These are phyloP conservation scores for sunflower (Helianthus annuus) DNA, from an alignment of 129 eudicot species.

Conservation along the genomic window DNA sequence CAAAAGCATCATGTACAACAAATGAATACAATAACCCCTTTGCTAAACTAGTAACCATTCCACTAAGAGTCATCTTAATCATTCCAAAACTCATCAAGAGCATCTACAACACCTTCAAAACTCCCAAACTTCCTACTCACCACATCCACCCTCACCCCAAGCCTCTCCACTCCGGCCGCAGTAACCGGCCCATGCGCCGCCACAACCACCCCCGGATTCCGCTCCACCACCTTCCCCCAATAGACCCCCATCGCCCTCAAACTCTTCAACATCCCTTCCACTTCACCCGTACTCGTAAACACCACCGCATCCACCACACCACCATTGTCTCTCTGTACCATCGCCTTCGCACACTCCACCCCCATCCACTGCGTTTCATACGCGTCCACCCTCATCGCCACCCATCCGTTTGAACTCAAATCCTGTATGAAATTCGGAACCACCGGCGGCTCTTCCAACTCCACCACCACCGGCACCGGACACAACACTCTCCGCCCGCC, in stretches of 20 bases:
- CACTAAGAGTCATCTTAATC: background rate
- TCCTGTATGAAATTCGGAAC: conserved; percentile 60
- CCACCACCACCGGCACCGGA: conserved; percentile 79
- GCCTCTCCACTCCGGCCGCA: conserved; percentile 79
- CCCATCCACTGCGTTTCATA: conserved; percentile 91
- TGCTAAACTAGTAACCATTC: too few relatives aligned
- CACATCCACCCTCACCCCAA: conserved; percentile 73
- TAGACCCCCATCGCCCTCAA: conserved; percentile 64
- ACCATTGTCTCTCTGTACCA: conserved; percentile 37
- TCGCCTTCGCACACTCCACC: conserved; percentile 42
- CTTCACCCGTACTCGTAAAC: conserved; percentile 81
- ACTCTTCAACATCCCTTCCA: conserved; percentile 87
- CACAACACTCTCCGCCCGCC: conserved; percentile 57
- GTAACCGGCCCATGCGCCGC: conserved; percentile 97
- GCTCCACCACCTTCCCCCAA: conserved; percentile 59
- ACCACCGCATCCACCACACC: conserved; percentile 66
- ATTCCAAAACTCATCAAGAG: conserved; percentile 55
- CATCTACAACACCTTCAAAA: conserved; percentile 81
- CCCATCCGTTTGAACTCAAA: conserved; percentile 57
- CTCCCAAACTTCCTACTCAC: conserved; percentile 71
- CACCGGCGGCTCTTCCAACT: conserved; percentile 76
- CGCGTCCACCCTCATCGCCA: conserved; percentile 54
- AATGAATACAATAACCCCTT: too few relatives aligned
- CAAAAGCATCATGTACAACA: too few relatives aligned
- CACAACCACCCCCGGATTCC: conserved; percentile 65